phyloP scores from a whole-genome alignment of 1,284 basidiomycete species.

The Waitea zeae region DNA sequence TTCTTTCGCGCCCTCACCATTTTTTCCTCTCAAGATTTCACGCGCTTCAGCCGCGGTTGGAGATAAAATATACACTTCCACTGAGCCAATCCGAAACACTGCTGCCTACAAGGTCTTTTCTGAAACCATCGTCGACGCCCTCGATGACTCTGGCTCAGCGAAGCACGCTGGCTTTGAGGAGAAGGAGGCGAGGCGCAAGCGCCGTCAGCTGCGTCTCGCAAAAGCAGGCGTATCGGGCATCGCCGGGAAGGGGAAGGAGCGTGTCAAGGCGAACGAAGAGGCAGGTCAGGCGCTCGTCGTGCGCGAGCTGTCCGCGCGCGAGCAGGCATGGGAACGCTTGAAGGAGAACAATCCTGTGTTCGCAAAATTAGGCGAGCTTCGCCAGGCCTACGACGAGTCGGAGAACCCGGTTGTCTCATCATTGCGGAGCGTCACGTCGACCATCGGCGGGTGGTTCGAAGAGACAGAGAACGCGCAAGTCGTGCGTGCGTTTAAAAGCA shows the following conservation, averaged over 20 bases:
- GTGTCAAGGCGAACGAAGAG: conserved; percentile 56
- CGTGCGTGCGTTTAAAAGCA: conserved; percentile 66
- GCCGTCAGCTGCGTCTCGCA: conserved; percentile 56
- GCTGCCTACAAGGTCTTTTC: conserved; percentile 87
- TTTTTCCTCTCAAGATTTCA: conserved; percentile 37
- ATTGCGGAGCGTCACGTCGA: conserved; percentile 71
- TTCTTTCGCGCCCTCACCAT: too few relatives aligned
- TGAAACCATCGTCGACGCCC: conserved; percentile 79
- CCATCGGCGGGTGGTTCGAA: conserved; percentile 82
- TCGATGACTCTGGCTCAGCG: conserved; percentile 86
- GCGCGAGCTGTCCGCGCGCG: conserved; percentile 63
- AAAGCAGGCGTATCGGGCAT: conserved; percentile 60
- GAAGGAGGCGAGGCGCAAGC: conserved; percentile 67
- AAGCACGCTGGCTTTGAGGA: conserved; percentile 92
- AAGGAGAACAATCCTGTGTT: conserved; percentile 64
- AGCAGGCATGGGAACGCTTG: conserved; percentile 60
- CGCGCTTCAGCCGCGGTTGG: conserved; percentile 68
- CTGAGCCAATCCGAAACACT: conserved; percentile 89
- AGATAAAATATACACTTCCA: conserved; percentile 64
- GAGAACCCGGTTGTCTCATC: conserved; percentile 82
- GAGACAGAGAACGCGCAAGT: conserved; percentile 98
- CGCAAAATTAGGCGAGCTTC: conserved; percentile 38
- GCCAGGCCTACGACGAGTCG: conserved; percentile 77
- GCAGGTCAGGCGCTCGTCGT: conserved; percentile 75
- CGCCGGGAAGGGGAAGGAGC: conserved; percentile 23